Conservation (phyloP, 1,284 basidiomycete genomes). For the Trichosporon coremiiforme region DNA sequence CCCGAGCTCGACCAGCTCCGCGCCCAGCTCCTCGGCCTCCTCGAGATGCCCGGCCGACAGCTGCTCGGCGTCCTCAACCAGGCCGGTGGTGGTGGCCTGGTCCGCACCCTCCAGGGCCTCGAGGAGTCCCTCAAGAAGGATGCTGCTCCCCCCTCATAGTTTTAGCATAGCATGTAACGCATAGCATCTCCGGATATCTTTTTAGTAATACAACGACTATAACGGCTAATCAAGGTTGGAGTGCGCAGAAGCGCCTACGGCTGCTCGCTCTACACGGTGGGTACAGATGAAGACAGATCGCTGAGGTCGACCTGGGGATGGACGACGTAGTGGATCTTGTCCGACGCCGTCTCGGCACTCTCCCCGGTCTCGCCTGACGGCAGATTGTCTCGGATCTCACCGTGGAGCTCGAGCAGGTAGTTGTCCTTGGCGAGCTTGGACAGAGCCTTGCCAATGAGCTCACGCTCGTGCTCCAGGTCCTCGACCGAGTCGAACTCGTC, state of each 20-base stretch:
- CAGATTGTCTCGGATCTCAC: conserved; percentile 76
- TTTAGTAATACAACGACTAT: conserved; percentile 23
- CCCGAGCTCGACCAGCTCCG: conserved; percentile 54
- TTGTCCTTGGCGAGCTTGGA: conserved; percentile 88
- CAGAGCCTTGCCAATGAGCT: conserved; percentile 85
- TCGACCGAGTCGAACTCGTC: conserved; percentile 79
- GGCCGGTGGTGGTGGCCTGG: conserved; percentile 53
- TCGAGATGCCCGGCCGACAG: conserved; percentile 49
- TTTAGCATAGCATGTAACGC: conserved; percentile 30
- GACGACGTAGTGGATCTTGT: conserved; percentile 55
- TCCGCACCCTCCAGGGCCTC: conserved; percentile 55
- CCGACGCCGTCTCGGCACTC: conserved; percentile 34
- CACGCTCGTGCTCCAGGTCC: conserved; percentile 88
- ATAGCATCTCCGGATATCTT: conserved; percentile 28
- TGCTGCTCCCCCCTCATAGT: conserved; percentile 27
- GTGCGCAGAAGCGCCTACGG: no score
- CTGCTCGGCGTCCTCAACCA: conserved; percentile 50
- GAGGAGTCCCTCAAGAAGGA: conserved; percentile 50
- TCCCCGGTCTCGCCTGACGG: conserved; percentile 57
- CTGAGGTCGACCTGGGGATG: conserved; percentile 56
- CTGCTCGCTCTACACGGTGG: conserved; percentile 16
- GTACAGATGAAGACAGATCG: conserved; percentile 52
- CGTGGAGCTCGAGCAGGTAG: conserved; percentile 78
- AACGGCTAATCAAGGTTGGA: not conserved
- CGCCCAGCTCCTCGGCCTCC: conserved; percentile 55